A percentile compares a stretch with the other conserved stretches of the same genome.
phyloP scores from a whole-genome alignment of 1,284 basidiomycete species.

The Paramarasmius palmivorus region DNA sequence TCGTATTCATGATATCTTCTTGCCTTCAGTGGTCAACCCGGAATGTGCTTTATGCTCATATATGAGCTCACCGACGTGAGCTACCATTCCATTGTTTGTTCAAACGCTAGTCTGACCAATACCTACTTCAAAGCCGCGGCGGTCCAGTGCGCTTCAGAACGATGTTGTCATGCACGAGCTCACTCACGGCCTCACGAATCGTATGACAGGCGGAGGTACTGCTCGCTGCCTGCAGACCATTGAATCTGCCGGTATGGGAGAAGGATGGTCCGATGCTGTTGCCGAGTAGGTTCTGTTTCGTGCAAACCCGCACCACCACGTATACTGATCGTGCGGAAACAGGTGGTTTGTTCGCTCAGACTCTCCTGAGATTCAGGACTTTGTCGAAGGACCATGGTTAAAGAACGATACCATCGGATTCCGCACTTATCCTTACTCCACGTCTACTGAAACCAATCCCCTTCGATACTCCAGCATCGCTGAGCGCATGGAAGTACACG shows the following conservation, averaged over 20 bases:
- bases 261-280: constrained; percentile 56
- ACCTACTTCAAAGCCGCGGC: too few species aligned
- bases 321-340: constrained; percentile 9
- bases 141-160: constrained; percentile 39
- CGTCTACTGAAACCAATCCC: constrained; percentile 37
- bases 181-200: constrained; percentile 39
- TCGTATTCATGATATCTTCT: too few species aligned
- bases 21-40: constrained; percentile 35
- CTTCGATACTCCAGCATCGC: constrained; percentile 38
- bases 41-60: constrained; percentile 33
- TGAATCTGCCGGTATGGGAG: constrained; percentile 52
- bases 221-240: constrained; percentile 49
- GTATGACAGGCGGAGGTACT: constrained; percentile 45
- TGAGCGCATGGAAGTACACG: constrained; percentile 40
- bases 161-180: constrained; percentile 38
- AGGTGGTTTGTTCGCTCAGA: constrained; percentile 39
- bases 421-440: constrained; percentile 41
- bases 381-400: constrained; percentile 39
- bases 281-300: constrained; percentile 48
- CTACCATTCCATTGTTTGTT: too few species aligned
- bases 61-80: constrained; percentile 30
- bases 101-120: too few species aligned
- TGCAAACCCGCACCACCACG: background rate
- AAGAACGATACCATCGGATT: constrained; percentile 31
- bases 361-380: constrained; percentile 33